phyloP scores from a whole-genome alignment of 805 yeast species.

The Saturnispora zaruensis region DNA sequence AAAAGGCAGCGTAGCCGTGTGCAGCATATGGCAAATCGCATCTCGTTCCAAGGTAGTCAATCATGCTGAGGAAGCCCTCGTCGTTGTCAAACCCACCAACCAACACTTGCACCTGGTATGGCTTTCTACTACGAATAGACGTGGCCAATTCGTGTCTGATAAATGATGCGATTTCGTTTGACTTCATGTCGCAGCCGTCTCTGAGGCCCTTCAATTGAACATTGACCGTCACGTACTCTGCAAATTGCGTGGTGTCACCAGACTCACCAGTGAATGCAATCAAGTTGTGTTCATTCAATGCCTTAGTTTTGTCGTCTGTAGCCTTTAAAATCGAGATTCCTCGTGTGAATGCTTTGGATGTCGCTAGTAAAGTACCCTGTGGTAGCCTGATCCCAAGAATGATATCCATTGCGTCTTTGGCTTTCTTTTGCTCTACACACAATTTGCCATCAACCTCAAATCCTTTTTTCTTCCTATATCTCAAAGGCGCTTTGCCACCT shows the following conservation, averaged over 20 bases:
- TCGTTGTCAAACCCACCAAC: conserved; percentile 69
- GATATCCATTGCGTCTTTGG: conserved; percentile 62
- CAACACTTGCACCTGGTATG: conserved; percentile 88
- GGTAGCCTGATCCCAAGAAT: conserved; percentile 76
- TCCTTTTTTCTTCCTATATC: neutral
- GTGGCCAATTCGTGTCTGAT: conserved; percentile 83
- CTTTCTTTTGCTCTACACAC: neutral
- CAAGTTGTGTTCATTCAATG: conserved; percentile 63
- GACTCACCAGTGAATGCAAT: conserved; percentile 93
- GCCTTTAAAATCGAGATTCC: conserved; percentile 78
- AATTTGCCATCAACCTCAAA: neutral
- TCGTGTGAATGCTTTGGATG: conserved; percentile 91
- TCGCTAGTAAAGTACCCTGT: conserved; percentile 78
- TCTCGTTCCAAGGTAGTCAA: conserved; percentile 89
- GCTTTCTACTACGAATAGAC: conserved; percentile 86
- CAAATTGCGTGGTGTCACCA: conserved; percentile 93
- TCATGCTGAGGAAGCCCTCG: conserved; percentile 68
- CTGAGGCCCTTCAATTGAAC: conserved; percentile 82
- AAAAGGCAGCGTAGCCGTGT: conserved; percentile 97
- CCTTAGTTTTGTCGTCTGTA: conserved; percentile 72
- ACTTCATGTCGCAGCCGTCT: conserved; percentile 71
- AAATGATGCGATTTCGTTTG: conserved; percentile 80
- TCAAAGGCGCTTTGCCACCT: neutral
- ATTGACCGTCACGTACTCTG: conserved; percentile 90
- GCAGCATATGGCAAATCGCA: conserved; percentile 93